Base-by-base conservation (phyloP, 176 grass and related monocot species). In the sorghum (Sorghum bicolor) region DNA sequence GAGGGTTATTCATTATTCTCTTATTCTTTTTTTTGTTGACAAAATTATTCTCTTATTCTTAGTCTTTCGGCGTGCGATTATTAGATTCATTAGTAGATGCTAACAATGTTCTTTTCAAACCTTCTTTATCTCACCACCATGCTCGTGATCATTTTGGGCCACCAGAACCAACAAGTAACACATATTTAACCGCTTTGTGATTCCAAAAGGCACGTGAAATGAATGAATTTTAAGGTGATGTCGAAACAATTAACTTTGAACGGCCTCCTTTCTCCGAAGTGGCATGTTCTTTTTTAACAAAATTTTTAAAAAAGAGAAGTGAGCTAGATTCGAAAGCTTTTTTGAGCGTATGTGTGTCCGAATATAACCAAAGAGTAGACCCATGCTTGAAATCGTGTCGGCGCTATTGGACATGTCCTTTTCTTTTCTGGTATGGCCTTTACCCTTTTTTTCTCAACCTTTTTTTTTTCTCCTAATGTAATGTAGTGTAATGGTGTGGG, bases 331-430 rank as follows among this genome's bases (percentile, higher is more conserved):
- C 43, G 14, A 47, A 47, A 19, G 24, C n/a, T 72, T 73, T 73
- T 73, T 73, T 73, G 7, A 30, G 28, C 41, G 70, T 47, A 26
- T 3, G 10, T 25, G 24, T 72, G 19, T 57, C 53, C 53, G 53
- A n/a, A 57, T n/a, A 41, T 70, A 41, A 41, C 6, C 0, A 71
- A 44, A 12, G n/a, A n/a, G n/a, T n/a, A n/a, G 68, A 26, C 68
- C 38, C 68, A 43, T 43, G 68, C 68, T 44, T 71, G n/a, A 71
- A 71, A 43, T 71, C 68, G 68, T 71, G 68, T 71, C 68, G n/a
- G 38, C 68, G 68, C 68, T 71, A 44, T 6, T 28, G n/a, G 68
- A 71, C 68, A 71, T 3, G 68, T 1, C 12, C 67, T 39, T 5
- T 43, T 71, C n/a, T 71, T 43, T 12, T 26, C 1, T 0, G 68